Conservation (phyloP, 2,329 filamentous ascomycete genomes). For the Hymenoscyphus fraxineus region DNA sequence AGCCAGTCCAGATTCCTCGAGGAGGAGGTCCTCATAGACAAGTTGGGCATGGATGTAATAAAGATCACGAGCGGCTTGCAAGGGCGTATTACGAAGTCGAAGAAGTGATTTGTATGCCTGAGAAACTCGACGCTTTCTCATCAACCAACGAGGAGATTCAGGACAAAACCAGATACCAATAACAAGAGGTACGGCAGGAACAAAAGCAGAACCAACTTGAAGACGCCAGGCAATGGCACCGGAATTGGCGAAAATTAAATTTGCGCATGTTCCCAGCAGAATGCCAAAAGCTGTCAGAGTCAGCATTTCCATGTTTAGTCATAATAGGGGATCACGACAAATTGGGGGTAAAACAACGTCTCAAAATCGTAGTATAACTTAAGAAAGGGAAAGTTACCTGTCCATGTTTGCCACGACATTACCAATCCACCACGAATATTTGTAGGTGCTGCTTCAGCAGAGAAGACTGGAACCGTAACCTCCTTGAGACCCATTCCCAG, state of each 20-base stretch:
- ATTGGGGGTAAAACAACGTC: too few species aligned
- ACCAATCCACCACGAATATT: constrained; percentile 60
- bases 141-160: constrained; percentile 61
- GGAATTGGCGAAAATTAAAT: constrained; percentile 49
- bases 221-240: constrained; percentile 57
- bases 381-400: neutral
- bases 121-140: constrained; percentile 45
- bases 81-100: constrained; percentile 51
- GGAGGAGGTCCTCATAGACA: constrained; percentile 26
- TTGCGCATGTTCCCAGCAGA: constrained; percentile 41
- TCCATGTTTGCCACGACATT: constrained; percentile 64
- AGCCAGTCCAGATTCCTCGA: constrained; percentile 39
- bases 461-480: constrained; percentile 46
- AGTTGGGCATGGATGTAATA: constrained; percentile 58
- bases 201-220: constrained; percentile 62
- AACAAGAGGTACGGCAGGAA: constrained; percentile 55
- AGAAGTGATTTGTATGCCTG: constrained; percentile 55
- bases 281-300: constrained; percentile 63
- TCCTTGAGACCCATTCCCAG: constrained; percentile 58
- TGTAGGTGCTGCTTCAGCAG: constrained; percentile 51
- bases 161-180: constrained; percentile 62
- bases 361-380: too few species aligned
- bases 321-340: too few species aligned
- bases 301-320: too few species aligned
- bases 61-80: constrained; percentile 60